Evolutionary conservation across 805 yeast genomes (phyloP).

Genomic region (Spathaspora hagerdaliae): DNA sequence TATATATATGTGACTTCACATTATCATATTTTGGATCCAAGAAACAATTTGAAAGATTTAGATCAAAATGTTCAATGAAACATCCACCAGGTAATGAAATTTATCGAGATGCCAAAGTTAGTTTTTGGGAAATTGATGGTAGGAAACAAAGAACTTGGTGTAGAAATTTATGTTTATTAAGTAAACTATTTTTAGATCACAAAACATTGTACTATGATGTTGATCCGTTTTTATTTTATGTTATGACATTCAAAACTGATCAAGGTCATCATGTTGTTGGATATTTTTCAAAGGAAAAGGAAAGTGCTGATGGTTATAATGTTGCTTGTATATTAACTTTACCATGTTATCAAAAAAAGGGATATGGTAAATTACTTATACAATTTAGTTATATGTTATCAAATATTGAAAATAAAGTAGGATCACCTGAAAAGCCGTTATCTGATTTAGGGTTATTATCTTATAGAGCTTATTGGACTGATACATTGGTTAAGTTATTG

Average conservation of each 20-base stretch:
- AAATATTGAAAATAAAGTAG: slow-evolving; percentile 81
- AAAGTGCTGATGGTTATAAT: slow-evolving; percentile 89
- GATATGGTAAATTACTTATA: slow-evolving; percentile 86
- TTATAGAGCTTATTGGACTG: slow-evolving; percentile 96
- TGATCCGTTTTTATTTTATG: slow-evolving; percentile 93
- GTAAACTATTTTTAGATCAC: slow-evolving; percentile 89
- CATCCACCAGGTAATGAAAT: slow-evolving; percentile 99
- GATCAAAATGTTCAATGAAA: slow-evolving; percentile 79
- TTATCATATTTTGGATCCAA: slow-evolving; percentile 82
- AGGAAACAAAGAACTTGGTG: slow-evolving; percentile 97
- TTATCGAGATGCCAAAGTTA: slow-evolving; percentile 85
- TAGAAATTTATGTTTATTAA: slow-evolving; percentile 85
- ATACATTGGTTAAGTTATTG: slow-evolving; percentile 69
- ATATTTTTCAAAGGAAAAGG: slow-evolving; percentile 94
- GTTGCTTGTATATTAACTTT: slow-evolving; percentile 95
- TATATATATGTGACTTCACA: slow-evolving; percentile 90
- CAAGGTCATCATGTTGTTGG: slow-evolving; percentile 96
- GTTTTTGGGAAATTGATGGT: slow-evolving; percentile 97
- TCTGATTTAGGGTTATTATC: slow-evolving; percentile 91
- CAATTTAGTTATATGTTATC: slow-evolving; percentile 92
- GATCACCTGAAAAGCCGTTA: slow-evolving; percentile 96
- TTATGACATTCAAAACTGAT: slow-evolving; percentile 89
- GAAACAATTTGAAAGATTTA: slow-evolving; percentile 89
- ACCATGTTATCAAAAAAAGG: slow-evolving; percentile 95
- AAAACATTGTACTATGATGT: slow-evolving; percentile 96